phyloP scores from a whole-genome alignment of 2,329 filamentous ascomycete species.

The Fonsecaea monophora region DNA sequence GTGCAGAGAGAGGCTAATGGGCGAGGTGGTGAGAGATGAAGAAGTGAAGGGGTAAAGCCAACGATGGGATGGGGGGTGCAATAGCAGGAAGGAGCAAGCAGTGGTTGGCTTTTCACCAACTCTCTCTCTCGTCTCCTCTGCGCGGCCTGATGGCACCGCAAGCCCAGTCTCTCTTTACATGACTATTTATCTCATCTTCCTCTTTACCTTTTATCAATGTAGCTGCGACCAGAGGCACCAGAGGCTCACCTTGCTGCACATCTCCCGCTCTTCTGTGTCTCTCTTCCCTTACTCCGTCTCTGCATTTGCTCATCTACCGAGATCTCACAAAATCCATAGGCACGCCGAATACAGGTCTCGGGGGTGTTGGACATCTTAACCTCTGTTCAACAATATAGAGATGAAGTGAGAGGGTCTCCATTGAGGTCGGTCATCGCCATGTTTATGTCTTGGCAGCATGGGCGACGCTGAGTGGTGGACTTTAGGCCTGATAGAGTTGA shows the following conservation, averaged over 20 bases:
- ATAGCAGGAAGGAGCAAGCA: constrained; percentile 1
- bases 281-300: not conserved
- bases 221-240: not conserved
- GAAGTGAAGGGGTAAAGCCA: not conserved
- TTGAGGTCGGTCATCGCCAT: not conserved
- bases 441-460: constrained; percentile 21
- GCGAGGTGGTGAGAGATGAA: not conserved
- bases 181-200: not conserved
- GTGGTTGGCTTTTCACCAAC: not conserved
- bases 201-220: not conserved
- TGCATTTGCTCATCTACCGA: not conserved
- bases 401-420: not conserved
- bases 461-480: constrained; percentile 25
- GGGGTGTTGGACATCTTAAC: not conserved
- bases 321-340: not conserved
- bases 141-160: not conserved
- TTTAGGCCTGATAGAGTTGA: not conserved
- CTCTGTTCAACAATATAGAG: not conserved
- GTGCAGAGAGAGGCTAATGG: not conserved
- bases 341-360: not conserved
- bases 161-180: not conserved
- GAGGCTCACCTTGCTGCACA: not conserved
- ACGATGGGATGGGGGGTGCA: not conserved
- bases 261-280: not conserved
- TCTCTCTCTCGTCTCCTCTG: not conserved